A percentile compares a stretch with the other conserved stretches of the same genome.
These are phyloP conservation scores for Suillus variegatus DNA, from an alignment of 768 basidiomycete species.

Conservation along the genomic window DNA sequence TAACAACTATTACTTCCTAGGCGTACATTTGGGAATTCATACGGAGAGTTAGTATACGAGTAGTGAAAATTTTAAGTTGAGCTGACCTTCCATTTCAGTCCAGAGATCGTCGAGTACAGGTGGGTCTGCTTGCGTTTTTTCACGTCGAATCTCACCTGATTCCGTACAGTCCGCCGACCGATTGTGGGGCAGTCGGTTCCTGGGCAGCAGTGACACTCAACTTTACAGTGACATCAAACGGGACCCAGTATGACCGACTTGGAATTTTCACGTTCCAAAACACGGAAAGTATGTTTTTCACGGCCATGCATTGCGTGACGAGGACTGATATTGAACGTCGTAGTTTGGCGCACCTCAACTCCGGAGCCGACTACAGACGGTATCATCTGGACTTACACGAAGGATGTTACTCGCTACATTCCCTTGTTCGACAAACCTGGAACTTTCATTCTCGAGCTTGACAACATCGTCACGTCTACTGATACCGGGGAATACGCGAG, in stretches of 20 bases:
- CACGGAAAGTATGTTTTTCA: slow-evolving; percentile 60
- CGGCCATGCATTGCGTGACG: neutral
- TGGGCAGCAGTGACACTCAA: slow-evolving; percentile 79
- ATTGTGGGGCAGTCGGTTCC: slow-evolving; percentile 68
- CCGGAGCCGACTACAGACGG: slow-evolving; percentile 71
- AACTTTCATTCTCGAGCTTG: slow-evolving; percentile 69
- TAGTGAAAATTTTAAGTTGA: neutral
- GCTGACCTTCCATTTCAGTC: slow-evolving; percentile 35
- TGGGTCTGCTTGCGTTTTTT: slow-evolving; percentile 30
- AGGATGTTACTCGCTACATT: slow-evolving; percentile 73
- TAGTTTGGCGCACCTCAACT: slow-evolving; percentile 82
- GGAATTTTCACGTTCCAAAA: slow-evolving; percentile 76
- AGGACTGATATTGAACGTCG: neutral
- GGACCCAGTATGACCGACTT: slow-evolving; percentile 74
- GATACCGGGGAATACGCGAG: slow-evolving; percentile 73
- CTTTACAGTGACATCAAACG: slow-evolving; percentile 77
- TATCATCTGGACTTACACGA: slow-evolving; percentile 77
- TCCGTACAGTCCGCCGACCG: slow-evolving; percentile 59
- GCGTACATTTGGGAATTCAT: slow-evolving; percentile 73
- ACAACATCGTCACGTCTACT: slow-evolving; percentile 62
- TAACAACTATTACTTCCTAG: slow-evolving; percentile 31
- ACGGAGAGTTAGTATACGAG: slow-evolving; percentile 43
- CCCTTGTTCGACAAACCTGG: slow-evolving; percentile 71
- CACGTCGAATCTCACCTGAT: neutral
- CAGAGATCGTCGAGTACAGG: slow-evolving; percentile 65